A percentile compares a stretch with the other conserved stretches of the same genome.
phyloP scores from a whole-genome alignment of 2,329 filamentous ascomycete genomes.

The Beauveria pseudobassiana region DNA sequence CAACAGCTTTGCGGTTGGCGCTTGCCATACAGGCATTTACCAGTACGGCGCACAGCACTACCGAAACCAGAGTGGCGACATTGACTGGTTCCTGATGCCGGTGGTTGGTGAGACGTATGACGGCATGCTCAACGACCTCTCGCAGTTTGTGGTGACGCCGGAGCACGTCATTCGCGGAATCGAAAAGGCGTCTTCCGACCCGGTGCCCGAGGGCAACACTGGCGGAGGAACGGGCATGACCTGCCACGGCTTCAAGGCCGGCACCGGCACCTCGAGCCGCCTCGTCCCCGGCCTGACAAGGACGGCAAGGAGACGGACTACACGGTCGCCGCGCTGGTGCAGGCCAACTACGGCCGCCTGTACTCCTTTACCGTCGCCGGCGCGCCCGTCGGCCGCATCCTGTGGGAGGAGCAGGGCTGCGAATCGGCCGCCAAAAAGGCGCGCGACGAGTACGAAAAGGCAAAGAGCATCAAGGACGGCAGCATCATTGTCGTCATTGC shows the following conservation, averaged over 20 bases:
- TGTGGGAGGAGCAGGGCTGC: conserved; percentile 23
- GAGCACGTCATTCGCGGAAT: conserved; percentile 47
- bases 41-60: conserved; percentile 41
- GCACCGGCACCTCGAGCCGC: conserved; percentile 50
- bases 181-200: conserved; percentile 36
- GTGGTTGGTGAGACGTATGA: conserved; percentile 54
- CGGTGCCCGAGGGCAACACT: conserved; percentile 49
- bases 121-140: conserved; percentile 48
- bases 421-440: background rate
- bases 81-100: conserved; percentile 45
- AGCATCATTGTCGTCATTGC: conserved; percentile 53
- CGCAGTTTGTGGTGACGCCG: conserved; percentile 41
- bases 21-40: conserved; percentile 47
- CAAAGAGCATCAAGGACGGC: conserved; percentile 47
- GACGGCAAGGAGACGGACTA: conserved; percentile 31
- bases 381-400: conserved; percentile 48
- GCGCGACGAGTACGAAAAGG: conserved; percentile 20
- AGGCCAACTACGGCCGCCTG: conserved; percentile 53
- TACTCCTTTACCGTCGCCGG: conserved; percentile 47
- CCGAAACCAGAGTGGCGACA: conserved; percentile 28
- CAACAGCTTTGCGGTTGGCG: conserved; percentile 48
- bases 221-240: conserved; percentile 59
- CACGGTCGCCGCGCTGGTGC: conserved; percentile 50
- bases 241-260: conserved; percentile 55
- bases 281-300: conserved; percentile 26